phyloP scores from a whole-genome alignment of 108 stramenopile genomes.

The Schizochytrium sp. region DNA sequence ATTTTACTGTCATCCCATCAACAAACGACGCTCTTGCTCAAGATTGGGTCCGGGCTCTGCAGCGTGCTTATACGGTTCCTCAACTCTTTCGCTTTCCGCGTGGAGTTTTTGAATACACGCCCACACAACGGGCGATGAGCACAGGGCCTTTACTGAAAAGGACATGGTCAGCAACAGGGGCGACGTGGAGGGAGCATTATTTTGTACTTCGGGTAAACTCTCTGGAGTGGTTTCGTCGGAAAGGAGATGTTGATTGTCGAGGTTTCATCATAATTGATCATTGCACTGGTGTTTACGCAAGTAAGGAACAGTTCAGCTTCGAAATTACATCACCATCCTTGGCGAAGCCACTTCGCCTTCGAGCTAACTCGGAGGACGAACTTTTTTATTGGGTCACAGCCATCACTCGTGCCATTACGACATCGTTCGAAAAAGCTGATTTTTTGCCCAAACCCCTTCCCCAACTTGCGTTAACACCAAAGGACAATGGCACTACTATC shows the following conservation, averaged over 20 bases:
- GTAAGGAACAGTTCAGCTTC: constrained; percentile 41
- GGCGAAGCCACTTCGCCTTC: constrained; percentile 33
- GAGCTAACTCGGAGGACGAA: background rate
- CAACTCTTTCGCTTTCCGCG: constrained; percentile 10
- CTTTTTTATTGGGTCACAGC: constrained; percentile 31
- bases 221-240: constrained; percentile 31
- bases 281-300: background rate
- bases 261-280: constrained; percentile 30
- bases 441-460: too few species aligned
- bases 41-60: constrained; percentile 45
- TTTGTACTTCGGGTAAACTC: constrained; percentile 25
- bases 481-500: too few species aligned
- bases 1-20: constrained; percentile 1
- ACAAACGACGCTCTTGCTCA: background rate
- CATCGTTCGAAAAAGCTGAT: too few species aligned
- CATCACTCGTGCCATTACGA: background rate
- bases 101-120: constrained; percentile 28
- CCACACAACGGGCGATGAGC: background rate
- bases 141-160: background rate
- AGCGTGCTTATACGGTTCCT: background rate
- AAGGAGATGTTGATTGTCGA: constrained; percentile 22
- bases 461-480: too few species aligned
- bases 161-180: background rate
- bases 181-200: constrained; percentile 9
- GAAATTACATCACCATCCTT: constrained; percentile 12